Evolutionary conservation across 768 basidiomycete species (phyloP), one percentile per base, ranked within the genome.

Genomic region (Lactarius tabidus): DNA sequence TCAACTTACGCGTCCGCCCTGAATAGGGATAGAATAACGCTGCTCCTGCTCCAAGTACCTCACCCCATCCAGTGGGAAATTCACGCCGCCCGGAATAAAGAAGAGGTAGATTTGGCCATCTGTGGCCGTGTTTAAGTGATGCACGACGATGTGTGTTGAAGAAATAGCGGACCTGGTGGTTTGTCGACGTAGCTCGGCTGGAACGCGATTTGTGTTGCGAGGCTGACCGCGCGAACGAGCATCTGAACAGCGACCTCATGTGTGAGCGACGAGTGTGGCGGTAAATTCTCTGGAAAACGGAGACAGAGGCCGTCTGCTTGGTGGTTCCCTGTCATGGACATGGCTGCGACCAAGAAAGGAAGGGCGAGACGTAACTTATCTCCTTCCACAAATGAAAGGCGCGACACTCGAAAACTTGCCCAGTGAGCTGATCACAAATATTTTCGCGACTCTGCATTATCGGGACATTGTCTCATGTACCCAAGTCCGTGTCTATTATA

Each of bases 141-240:
- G 41, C 56, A 36, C 31, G 17, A 28, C 12, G n/a, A 29, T 1
- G n/a, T 3, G 41, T 8, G 9, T 20, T 53, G 28, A 17, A 6
- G 29, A 20, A 41, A 36, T 15, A 9, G 59, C 38, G 53, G 61
- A 90, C 91, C 91, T 70, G 76, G 70, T 36, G 91, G 90, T 69
- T 88, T 89, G 80, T 93, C 91, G 39, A 93, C 83, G 70, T 84
- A 93, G 2, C 83, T 78, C 87, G 90, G 91, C 7, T 77, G 70
- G 71, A 89, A 93, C 3, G 91, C 89, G 23, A 83, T 75, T 18
- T 74, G 82, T 52, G 79, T 79, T 4, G 90, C 82, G 61, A 86
- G 75, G 18, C 78, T 75, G 12, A 81, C 76, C n/a, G 84, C 89
- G 57, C 86, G 83, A 2, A 81, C 52, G 17, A 93, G 81, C 80